Base-by-base conservation (phyloP, 441 rosid species). In the Gossypium laxum region DNA sequence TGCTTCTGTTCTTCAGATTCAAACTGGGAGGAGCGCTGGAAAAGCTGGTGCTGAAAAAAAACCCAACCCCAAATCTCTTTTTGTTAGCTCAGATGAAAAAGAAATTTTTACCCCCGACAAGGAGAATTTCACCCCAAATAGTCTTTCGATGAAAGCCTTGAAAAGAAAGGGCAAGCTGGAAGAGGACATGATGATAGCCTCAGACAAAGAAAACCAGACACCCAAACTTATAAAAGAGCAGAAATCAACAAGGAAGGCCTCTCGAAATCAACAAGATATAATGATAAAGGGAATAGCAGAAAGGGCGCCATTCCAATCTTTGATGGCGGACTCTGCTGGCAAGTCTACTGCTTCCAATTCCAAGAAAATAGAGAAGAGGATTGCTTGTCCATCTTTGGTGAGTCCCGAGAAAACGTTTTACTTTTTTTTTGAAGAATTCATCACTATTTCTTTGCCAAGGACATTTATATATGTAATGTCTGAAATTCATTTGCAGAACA, bases 51-150 rank as follows among this genome's bases (percentile, higher is more conserved):
- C 38, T 19, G 79, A 76, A 71, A 81, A 75, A 47, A 80, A 70
- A 73, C 60, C 78, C 21, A 56, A 78, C 21, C 52, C 75, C 11
- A 76, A 55, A 70, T 63, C 71, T 61, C 80, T 77, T 69, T 76
- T 79, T 73, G 28, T 74, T 67, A 73, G 50, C 77, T 72, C 58
- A 74, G 84, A 83, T 65, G 80, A 85, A 75, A 85, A 88, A 76
- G 96, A 88, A 72, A 72, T 76, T 17, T 82, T 81, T 63, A 86
- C 86, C 66, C 93, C 89, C 69, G 87, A 87, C 74, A 93, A 85
- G 82, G 98, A 93, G 86, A 93, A 91, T 76, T 75, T 81, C 78
- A 80, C 84, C n/a, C 93, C 95, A 74, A 83, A 81, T 50, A 73
- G 81, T 63, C 86, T 73, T 72, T 51, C 77, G 73, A 67, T 79